Base-by-base conservation (phyloP, 495 filamentous ascomycete genomes). In the Aspergillus cristatus region DNA sequence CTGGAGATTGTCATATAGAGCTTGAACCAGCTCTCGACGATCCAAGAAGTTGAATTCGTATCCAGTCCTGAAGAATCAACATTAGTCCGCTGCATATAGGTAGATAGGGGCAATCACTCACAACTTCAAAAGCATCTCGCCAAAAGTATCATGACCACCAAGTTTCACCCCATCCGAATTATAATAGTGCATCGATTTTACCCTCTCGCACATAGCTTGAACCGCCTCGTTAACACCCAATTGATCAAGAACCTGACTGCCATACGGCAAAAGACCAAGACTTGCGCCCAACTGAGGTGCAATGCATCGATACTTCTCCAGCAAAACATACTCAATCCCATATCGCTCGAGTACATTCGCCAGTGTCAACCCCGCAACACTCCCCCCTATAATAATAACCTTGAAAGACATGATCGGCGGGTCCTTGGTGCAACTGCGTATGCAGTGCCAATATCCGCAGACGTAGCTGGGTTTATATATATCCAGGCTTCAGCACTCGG, bases 281-380 rank as follows among this genome's bases (percentile, higher is more conserved):
- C 22, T 13, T 2, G 44, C 45, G 3, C 51, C 51, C 1, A 34
- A 6, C 18, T 40, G 33, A 14, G 40, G 32, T 0, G 35, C 34
- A 28, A 48, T 42, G 3, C 32, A 18, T 5, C 18, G 13, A 13
- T 38, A 26, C 7, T 32, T 36, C 18, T 54, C 51, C 2, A 54
- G 41, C 1, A 54, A 14, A 10, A 49, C 18, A 36, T 41, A 52
- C 13, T 52, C 45, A 14, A 54, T 42, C 3, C 32, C 32, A 4
- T 18, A 16, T 4, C 25, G 20, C 10, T 52, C 30, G 0, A 55
- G 41, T 7, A 37, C 29, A n/a, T 40, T 18, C 10, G 53, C 53
- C 11, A 53, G 32, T 3, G 41, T 39, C 0, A 56, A 34, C 7
- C 75, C 75, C 3, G 70, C 66, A 1, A 70, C 71, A 3, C 72